Conservation (phyloP, 192 early-diverging fungal genomes). For the Powellomyces hirtus region DNA sequence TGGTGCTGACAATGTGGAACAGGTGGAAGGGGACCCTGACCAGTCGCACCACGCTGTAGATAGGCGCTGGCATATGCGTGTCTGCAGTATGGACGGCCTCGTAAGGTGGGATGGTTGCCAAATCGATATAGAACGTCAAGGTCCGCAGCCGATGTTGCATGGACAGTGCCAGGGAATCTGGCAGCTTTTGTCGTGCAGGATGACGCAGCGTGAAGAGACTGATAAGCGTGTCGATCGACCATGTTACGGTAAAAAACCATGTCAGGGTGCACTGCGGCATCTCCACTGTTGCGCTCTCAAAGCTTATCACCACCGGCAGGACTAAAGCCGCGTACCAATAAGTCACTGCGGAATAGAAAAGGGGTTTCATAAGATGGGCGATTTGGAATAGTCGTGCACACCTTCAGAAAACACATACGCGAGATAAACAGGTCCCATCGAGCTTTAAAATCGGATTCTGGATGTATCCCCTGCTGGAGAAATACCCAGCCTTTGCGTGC, state of each 20-base stretch:
- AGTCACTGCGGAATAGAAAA: background rate
- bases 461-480: background rate
- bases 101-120: background rate
- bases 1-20: background rate
- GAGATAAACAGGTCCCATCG: background rate
- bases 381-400: background rate
- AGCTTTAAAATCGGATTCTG: background rate
- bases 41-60: background rate
- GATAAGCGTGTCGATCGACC: slow-evolving; percentile 2
- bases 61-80: background rate
- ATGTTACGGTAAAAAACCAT: background rate
- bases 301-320: background rate
- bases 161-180: background rate
- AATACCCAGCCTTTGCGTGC: background rate
- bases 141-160: background rate
- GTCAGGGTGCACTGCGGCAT: background rate
- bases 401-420: background rate
- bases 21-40: slow-evolving; percentile 3
- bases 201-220: background rate
- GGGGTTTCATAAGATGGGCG: background rate
- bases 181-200: background rate
- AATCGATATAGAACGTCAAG: slow-evolving; percentile 1
- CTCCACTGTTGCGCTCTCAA: background rate
- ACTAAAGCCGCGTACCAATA: slow-evolving; percentile 2
- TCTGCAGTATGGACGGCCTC: background rate